Percentiles rank a stretch among this genome's conserved stretches.
These are phyloP conservation scores for Trametes elegans DNA, from an alignment of 768 basidiomycete species.

Conservation along the genomic window DNA sequence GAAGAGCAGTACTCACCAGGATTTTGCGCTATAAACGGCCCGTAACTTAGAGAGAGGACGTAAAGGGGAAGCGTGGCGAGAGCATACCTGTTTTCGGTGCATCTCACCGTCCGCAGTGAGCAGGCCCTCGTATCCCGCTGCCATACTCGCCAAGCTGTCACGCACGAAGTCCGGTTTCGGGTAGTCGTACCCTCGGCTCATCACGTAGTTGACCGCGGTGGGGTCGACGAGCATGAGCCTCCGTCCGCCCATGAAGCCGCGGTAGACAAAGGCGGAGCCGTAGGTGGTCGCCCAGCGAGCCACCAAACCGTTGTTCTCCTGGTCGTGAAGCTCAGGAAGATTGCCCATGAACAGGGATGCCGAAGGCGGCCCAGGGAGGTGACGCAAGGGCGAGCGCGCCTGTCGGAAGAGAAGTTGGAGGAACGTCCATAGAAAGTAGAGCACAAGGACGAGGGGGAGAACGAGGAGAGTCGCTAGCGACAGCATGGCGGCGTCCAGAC, in stretches of 20 bases:
- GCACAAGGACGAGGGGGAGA: slow-evolving; percentile 22
- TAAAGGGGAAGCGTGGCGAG: not conserved
- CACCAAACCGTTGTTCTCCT: slow-evolving; percentile 54
- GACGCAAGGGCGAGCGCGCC: slow-evolving; percentile 45
- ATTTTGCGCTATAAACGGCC: slow-evolving; percentile 43
- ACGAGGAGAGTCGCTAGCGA: slow-evolving; percentile 9
- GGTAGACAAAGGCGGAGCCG: slow-evolving; percentile 51
- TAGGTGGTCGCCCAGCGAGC: slow-evolving; percentile 44
- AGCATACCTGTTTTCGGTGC: slow-evolving; percentile 50
- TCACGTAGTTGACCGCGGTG: slow-evolving; percentile 54
- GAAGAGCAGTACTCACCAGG: slow-evolving; percentile 37
- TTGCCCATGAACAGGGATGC: slow-evolving; percentile 51
- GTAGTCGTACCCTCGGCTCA: slow-evolving; percentile 53
- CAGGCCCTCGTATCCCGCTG: slow-evolving; percentile 46
- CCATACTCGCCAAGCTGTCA: slow-evolving; percentile 51
- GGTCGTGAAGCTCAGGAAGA: slow-evolving; percentile 51
- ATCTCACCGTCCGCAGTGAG: slow-evolving; percentile 53
- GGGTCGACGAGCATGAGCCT: slow-evolving; percentile 62
- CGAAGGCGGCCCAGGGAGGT: slow-evolving; percentile 45
- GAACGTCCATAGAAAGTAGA: slow-evolving; percentile 37
- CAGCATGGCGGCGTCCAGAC: not conserved
- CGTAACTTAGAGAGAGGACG: not conserved
- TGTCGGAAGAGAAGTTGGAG: slow-evolving; percentile 44
- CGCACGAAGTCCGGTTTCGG: slow-evolving; percentile 61
- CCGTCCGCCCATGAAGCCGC: slow-evolving; percentile 49